Percentiles rank a stretch among this genome's conserved stretches.
phyloP scores from a whole-genome alignment of 2,329 filamentous ascomycete species.

The Corinectria fuckeliana region DNA sequence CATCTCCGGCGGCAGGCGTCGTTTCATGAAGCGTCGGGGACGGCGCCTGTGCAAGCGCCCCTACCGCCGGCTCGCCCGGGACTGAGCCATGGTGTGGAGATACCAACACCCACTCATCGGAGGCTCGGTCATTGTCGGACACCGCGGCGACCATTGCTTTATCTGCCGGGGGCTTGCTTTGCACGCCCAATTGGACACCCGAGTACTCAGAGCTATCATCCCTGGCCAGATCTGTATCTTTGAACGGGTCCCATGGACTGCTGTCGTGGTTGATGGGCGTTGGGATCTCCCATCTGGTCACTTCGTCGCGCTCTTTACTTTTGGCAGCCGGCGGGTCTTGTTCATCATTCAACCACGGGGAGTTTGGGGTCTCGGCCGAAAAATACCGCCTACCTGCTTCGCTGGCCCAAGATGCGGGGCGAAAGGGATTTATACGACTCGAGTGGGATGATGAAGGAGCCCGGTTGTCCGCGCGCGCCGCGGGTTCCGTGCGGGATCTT shows the following conservation, averaged over 20 bases:
- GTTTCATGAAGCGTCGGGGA: slow-evolving; percentile 12
- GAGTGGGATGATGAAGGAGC: slow-evolving; percentile 32
- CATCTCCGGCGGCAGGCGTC: slow-evolving; percentile 3
- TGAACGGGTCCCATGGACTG: slow-evolving; percentile 34
- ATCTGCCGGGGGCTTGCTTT: slow-evolving; percentile 1
- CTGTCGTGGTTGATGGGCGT: slow-evolving; percentile 26
- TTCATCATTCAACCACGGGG: slow-evolving; percentile 13
- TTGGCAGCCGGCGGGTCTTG: slow-evolving; percentile 9
- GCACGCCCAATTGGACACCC: slow-evolving; percentile 11
- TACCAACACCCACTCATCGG: slow-evolving; percentile 17
- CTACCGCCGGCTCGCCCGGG: slow-evolving; percentile 22
- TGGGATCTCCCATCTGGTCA: slow-evolving; percentile 31
- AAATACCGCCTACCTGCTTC: slow-evolving; percentile 33
- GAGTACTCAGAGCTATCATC: slow-evolving; percentile 20
- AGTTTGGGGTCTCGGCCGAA: slow-evolving; percentile 25
- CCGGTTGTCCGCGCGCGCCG: slow-evolving; percentile 31
- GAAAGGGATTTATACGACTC: slow-evolving; percentile 30
- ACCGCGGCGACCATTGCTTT: slow-evolving; percentile 5
- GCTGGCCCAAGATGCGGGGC: slow-evolving; percentile 24
- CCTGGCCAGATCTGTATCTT: slow-evolving; percentile 21
- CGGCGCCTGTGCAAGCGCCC: slow-evolving; percentile 1
- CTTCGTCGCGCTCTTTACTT: slow-evolving; percentile 28
- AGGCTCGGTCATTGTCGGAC: slow-evolving; percentile 16
- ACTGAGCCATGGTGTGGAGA: slow-evolving; percentile 12
- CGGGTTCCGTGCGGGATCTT: slow-evolving; percentile 39